A percentile compares a stretch with the other conserved stretches of the same genome.
Conservation (phyloP, 2,329 filamentous ascomycete genomes). For the Graphilbum sp. region DNA sequence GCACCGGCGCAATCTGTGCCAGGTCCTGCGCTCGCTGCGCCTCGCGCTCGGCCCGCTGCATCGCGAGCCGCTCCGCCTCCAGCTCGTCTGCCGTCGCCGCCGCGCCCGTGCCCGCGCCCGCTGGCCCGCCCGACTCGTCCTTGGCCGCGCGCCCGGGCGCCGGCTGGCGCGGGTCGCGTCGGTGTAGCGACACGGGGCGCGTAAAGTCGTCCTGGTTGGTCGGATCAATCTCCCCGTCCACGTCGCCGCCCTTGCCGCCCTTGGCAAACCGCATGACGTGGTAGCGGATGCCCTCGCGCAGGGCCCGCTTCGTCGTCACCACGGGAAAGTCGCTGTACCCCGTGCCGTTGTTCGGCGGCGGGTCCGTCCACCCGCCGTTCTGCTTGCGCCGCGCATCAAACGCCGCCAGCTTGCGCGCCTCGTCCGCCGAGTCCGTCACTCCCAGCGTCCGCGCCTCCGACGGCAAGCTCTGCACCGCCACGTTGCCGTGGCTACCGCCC, state of each 20-base stretch:
- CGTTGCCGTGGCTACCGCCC: slow-evolving; percentile 3
- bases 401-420: slow-evolving; percentile 13
- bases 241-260: slow-evolving; percentile 33
- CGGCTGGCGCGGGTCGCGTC: slow-evolving; percentile 65
- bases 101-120: too few relatives aligned
- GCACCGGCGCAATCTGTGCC: slow-evolving; percentile 83
- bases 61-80: slow-evolving; percentile 49
- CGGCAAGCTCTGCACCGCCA: slow-evolving; percentile 8
- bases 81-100: slow-evolving; percentile 31
- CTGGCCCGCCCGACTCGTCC: slow-evolving; percentile 30
- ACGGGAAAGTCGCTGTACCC: slow-evolving; percentile 42
- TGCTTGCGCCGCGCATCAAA: slow-evolving; percentile 26
- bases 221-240: slow-evolving; percentile 42
- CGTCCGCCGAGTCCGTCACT: slow-evolving; percentile 5
- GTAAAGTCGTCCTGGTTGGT: slow-evolving; percentile 63
- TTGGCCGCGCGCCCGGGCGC: slow-evolving; percentile 48
- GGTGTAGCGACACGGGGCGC: slow-evolving; percentile 73
- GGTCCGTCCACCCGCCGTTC: slow-evolving; percentile 42
- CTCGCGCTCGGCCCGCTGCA: slow-evolving; percentile 61
- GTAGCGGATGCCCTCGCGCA: slow-evolving; percentile 66
- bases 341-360: slow-evolving; percentile 22
- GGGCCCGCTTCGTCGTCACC: slow-evolving; percentile 64
- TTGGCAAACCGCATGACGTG: slow-evolving; percentile 72
- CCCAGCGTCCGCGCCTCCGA: slow-evolving; percentile 8
- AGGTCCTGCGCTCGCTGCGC: slow-evolving; percentile 74